Base-by-base conservation (phyloP, 148 eudicot genomes). In the Dianthus caryophyllus region DNA sequence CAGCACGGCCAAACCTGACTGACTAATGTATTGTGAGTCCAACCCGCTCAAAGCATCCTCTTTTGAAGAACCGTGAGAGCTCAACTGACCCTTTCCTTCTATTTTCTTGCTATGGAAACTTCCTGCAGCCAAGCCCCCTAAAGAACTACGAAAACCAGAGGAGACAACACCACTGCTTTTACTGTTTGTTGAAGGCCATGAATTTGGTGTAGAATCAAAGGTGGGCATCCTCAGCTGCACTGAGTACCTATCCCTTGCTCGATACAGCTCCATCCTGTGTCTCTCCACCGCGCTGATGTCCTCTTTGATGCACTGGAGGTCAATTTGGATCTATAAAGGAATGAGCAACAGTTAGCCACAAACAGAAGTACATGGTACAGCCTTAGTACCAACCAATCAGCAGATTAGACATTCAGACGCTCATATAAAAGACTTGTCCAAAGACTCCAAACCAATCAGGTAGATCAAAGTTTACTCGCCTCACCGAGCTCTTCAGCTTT, bases 401-500 rank as follows among this genome's bases (percentile, higher is more conserved):
- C 12, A 33, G 10, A 31, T 31, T 59, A 59, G 25, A 10, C 33
- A 16, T 59, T n/a, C 63, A 59, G 43, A 49, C 39, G 50, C 56
- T 36, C 16, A 26, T n/a, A 17, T 17, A 16, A 16, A 44, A 36
- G 7, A 24, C 54, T 9, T 15, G 29, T 54, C 15, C 30, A 29
- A 15, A 9, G n/a, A n/a, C n/a, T n/a, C n/a, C n/a, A n/a, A n/a
- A n/a, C n/a, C 33, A 36, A 5, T 30, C 49, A 54, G 65, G 29
- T n/a, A 13, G 12, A 21, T 69, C 20, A 47, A 10, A 51, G 12
- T 5, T 50, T 17, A 64, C 84, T 71, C 33, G 86, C 97, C 97
- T 91, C 91, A 67, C 71, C 81, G 54, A 91, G 88, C 75, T 88
- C 91, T 59, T 88, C 85, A 31, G 77, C 84, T 81, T 87, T 91